A percentile compares a stretch with the other conserved stretches of the same genome.
Conservation (phyloP, 176 grass and related monocot genomes). For the Zea mays region DNA sequence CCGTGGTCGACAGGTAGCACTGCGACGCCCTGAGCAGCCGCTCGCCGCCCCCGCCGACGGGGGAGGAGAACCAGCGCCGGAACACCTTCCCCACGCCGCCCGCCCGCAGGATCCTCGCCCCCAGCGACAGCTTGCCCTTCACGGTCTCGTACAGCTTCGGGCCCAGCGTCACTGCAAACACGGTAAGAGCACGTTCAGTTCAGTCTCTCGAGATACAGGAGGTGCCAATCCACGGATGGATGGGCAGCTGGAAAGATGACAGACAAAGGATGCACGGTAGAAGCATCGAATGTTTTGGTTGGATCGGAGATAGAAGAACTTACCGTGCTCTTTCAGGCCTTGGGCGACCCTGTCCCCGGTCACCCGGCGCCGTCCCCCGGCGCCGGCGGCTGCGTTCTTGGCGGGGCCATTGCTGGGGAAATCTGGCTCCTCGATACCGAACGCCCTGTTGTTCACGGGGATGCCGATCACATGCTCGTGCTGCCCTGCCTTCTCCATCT, state of each 20-base stretch:
- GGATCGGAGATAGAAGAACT: not conserved
- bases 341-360: conserved; percentile 49
- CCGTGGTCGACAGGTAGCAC: conserved; percentile 80
- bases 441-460: conserved; percentile 64
- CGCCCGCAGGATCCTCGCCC: conserved; percentile 63
- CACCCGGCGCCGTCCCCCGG: not conserved
- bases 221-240: no score
- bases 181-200: no score
- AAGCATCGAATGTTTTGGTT: not conserved
- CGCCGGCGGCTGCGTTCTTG: not conserved
- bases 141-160: conserved; percentile 74
- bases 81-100: conserved; percentile 86
- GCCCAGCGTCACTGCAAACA: conserved; percentile 56
- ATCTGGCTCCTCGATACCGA: conserved; percentile 58
- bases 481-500: conserved; percentile 36
- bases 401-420: conserved; percentile 33
- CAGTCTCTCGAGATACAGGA: no score
- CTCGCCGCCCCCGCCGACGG: conserved; percentile 53
- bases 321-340: conserved; percentile 85
- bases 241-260: no score
- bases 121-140: conserved; percentile 77
- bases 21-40: conserved; percentile 69
- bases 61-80: conserved; percentile 51
- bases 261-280: no score
- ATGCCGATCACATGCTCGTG: conserved; percentile 70